Evolutionary conservation across 495 filamentous ascomycete genomes (phyloP).

Genomic region (Darksidea phi): DNA sequence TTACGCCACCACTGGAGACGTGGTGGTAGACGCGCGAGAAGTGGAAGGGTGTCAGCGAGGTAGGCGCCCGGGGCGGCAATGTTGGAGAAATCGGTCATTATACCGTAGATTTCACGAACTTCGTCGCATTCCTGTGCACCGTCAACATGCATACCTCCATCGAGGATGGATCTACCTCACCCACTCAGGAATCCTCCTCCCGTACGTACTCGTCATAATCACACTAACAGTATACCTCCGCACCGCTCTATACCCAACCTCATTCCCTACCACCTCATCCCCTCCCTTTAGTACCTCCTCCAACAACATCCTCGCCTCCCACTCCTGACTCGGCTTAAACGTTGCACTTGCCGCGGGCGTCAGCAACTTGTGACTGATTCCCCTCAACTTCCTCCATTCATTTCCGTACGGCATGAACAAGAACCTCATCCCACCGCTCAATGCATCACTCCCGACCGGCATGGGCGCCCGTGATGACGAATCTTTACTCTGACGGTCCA

Average conservation of each 20-base stretch:
- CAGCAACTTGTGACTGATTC: constrained; percentile 26
- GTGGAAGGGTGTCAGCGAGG: constrained; percentile 28
- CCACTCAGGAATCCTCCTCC: constrained; percentile 33
- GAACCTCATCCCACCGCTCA: constrained; percentile 31
- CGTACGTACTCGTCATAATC: constrained; percentile 38
- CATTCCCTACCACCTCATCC: constrained; percentile 5
- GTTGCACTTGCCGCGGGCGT: constrained; percentile 21
- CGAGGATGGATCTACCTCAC: constrained; percentile 5
- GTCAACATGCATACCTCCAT: background rate
- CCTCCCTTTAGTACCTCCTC: constrained; percentile 26
- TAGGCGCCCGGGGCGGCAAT: constrained; percentile 24
- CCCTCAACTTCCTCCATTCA: constrained; percentile 30
- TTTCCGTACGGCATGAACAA: constrained; percentile 31
- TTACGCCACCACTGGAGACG: constrained; percentile 32
- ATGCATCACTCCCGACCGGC: constrained; percentile 22
- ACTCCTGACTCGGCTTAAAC: constrained; percentile 34
- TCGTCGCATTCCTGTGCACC: constrained; percentile 29
- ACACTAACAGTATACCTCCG: constrained; percentile 35
- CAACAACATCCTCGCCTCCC: constrained; percentile 28
- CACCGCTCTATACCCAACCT: constrained; percentile 23
- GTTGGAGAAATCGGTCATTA: constrained; percentile 34
- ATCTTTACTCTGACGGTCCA: constrained; percentile 27
- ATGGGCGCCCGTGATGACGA: constrained; percentile 20
- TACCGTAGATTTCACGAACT: constrained; percentile 28
- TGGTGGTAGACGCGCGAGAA: constrained; percentile 13